A percentile compares a stretch with the other conserved stretches of the same genome.
These are phyloP conservation scores for Chenopodium formosanum DNA, from an alignment of 148 eudicot species.

Conservation along the genomic window DNA sequence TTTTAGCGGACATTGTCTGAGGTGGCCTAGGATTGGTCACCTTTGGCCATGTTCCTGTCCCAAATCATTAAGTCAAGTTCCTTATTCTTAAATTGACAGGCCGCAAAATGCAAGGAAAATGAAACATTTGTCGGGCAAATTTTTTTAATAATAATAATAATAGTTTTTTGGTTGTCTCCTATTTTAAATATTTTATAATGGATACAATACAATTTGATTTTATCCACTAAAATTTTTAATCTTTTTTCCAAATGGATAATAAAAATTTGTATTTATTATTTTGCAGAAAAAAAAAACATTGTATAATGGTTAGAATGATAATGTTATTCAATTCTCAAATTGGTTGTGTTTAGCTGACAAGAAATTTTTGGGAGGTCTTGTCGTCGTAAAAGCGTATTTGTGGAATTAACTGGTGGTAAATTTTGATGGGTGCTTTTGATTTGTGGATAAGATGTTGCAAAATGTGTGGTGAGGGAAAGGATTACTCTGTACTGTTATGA, in stretches of 20 bases:
- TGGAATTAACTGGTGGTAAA: background rate
- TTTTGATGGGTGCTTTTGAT: background rate
- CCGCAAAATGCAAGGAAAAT: background rate
- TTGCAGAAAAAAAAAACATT: too few species aligned
- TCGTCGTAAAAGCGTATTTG: background rate
- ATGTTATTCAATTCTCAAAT: background rate
- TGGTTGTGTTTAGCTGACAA: background rate
- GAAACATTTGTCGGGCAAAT: background rate
- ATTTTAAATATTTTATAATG: background rate
- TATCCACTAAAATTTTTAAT: background rate
- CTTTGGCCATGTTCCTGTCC: background rate
- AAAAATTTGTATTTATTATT: too few species aligned
- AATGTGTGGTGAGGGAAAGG: background rate
- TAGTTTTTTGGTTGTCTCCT: background rate
- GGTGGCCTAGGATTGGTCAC: background rate
- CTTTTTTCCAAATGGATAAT: too few species aligned
- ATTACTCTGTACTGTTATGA: background rate
- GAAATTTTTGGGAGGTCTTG: background rate
- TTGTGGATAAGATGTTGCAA: background rate
- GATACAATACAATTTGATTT: background rate
- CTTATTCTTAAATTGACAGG: conserved; percentile 12
- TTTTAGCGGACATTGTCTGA: background rate
- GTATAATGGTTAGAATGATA: background rate
- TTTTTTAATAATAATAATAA: background rate
- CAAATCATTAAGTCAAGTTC: background rate